These are phyloP conservation scores for Aeschynomene evenia DNA, from an alignment of 306 rosid genomes.

Conservation along the genomic window DNA sequence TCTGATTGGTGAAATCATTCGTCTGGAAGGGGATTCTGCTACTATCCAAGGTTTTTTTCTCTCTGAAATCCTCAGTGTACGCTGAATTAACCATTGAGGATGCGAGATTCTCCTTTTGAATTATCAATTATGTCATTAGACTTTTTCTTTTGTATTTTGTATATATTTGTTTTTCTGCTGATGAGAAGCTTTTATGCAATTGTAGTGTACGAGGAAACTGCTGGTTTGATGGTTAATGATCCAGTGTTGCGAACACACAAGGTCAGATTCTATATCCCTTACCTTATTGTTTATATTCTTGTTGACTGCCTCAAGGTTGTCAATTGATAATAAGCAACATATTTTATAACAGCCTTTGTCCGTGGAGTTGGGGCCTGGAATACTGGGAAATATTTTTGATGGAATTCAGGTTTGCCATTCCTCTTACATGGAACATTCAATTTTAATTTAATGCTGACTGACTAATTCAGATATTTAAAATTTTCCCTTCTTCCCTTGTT, in stretches of 20 bases:
- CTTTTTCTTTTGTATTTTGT: background rate
- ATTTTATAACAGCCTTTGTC: conserved; percentile 77
- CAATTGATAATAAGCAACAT: conserved; percentile 32
- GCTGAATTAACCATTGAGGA: background rate
- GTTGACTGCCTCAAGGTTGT: background rate
- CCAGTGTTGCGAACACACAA: conserved; percentile 94
- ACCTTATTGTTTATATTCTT: background rate
- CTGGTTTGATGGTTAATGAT: conserved; percentile 92
- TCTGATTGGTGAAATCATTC: conserved; percentile 96
- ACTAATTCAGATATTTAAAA: background rate
- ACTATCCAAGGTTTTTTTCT: conserved; percentile 81
- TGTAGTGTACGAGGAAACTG: conserved; percentile 98
- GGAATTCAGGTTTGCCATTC: conserved; percentile 87
- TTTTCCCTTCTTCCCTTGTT: background rate
- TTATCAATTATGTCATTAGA: no score
- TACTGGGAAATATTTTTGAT: conserved; percentile 93
- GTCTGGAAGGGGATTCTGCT: conserved; percentile 96
- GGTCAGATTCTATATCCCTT: conserved; percentile 42
- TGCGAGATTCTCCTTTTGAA: background rate
- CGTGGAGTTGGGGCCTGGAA: conserved; percentile 99
- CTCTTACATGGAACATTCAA: background rate
- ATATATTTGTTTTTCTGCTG: background rate
- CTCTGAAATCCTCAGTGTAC: background rate
- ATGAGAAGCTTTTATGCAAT: conserved; percentile 11
- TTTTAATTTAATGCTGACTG: background rate